A percentile compares a stretch with the other conserved stretches of the same genome.
Conservation (phyloP, 1,139 yeast genomes). For the Zygoascus meyerae region DNA sequence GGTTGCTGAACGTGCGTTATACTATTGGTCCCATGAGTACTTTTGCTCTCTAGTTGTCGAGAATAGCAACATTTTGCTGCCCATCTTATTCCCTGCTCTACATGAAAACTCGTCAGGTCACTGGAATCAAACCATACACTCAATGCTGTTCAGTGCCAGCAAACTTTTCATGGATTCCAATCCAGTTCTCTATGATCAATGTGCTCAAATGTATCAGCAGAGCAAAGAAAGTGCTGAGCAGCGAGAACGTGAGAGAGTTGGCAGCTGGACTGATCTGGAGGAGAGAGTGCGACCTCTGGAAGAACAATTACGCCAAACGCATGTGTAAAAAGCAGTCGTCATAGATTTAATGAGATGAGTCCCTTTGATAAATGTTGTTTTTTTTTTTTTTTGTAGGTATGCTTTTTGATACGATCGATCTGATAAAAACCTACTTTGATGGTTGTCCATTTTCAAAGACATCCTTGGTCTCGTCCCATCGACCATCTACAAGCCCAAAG, state of each 20-base stretch:
- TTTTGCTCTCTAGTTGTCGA: constrained; percentile 86
- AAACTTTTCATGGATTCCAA: constrained; percentile 92
- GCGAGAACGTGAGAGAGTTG: constrained; percentile 53
- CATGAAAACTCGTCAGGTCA: constrained; percentile 62
- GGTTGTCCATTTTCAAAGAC: no score
- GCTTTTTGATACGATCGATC: no score
- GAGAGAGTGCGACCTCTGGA: constrained; percentile 9
- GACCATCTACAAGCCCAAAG: no score
- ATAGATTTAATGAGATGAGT: no score
- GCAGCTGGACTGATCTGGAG: constrained; percentile 55
- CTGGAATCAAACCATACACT: constrained; percentile 93
- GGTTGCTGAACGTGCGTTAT: constrained; percentile 90
- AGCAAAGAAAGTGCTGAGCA: constrained; percentile 60
- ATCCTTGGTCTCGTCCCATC: no score
- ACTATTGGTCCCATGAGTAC: constrained; percentile 93
- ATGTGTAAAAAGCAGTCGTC: background rate
- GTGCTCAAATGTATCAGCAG: constrained; percentile 79
- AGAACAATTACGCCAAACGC: constrained; percentile 8
- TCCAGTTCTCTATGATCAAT: constrained; percentile 85
- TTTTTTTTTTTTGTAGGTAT: no score
- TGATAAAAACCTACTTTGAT: no score
- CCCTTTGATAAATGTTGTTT: background rate
- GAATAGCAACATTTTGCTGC: constrained; percentile 82
- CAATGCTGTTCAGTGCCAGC: constrained; percentile 83
- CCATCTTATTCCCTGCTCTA: constrained; percentile 84